A percentile compares a stretch with the other conserved stretches of the same genome.
Conservation (phyloP, 495 filamentous ascomycete species). For the Glarea lozoyensis region DNA sequence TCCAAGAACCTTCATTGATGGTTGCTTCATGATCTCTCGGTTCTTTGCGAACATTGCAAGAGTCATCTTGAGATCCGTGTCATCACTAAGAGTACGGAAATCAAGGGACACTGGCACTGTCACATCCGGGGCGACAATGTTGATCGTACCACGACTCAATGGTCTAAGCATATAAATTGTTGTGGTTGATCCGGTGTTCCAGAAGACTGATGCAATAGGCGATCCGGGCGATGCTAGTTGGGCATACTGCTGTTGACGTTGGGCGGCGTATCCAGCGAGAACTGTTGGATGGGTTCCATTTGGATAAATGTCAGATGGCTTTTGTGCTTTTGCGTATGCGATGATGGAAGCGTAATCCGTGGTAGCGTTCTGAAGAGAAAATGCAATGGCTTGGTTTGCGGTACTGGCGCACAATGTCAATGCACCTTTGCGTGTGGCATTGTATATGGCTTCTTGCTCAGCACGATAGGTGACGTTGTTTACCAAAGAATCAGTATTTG, state of each 20-base stretch:
- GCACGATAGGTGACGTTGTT: slow-evolving; percentile 34
- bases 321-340: slow-evolving; percentile 20
- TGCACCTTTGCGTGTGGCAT: slow-evolving; percentile 24
- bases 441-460: slow-evolving; percentile 32
- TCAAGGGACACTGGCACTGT: too few relatives aligned
- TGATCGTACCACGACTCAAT: too few relatives aligned
- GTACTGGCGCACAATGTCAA: slow-evolving; percentile 25
- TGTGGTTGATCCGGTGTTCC: slow-evolving; percentile 7
- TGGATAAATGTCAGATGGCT: slow-evolving; percentile 28
- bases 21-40: slow-evolving; percentile 16
- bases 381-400: slow-evolving; percentile 26
- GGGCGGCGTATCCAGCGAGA: slow-evolving; percentile 21
- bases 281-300: slow-evolving; percentile 26
- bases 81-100: slow-evolving; percentile 17
- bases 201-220: slow-evolving; percentile 12
- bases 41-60: slow-evolving; percentile 10
- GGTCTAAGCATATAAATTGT: slow-evolving; percentile 19
- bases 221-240: slow-evolving; percentile 3
- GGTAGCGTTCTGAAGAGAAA: slow-evolving; percentile 28
- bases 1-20: slow-evolving; percentile 8
- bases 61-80: slow-evolving; percentile 16
- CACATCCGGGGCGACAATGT: too few relatives aligned
- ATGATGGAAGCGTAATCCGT: slow-evolving; percentile 23
- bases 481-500: slow-evolving; percentile 24
- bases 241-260: slow-evolving; percentile 5